phyloP scores from a whole-genome alignment of 2,329 filamentous ascomycete species.

The Knoxdaviesia proteae region DNA sequence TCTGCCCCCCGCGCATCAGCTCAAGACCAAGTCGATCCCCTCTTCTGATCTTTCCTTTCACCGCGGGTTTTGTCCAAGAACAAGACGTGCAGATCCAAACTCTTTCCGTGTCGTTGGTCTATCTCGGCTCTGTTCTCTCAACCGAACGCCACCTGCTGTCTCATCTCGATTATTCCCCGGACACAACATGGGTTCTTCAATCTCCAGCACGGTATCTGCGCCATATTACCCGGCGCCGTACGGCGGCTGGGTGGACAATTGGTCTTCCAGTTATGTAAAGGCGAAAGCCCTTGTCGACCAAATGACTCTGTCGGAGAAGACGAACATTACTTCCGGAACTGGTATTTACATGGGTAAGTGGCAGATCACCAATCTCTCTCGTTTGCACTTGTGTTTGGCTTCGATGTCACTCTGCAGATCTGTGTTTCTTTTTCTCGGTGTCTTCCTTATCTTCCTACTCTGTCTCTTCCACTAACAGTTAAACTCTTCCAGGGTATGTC shows the following conservation, averaged over 20 bases:
- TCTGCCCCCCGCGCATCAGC: too few species aligned
- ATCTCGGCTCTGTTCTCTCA: too few species aligned
- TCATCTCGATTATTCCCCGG: too few species aligned
- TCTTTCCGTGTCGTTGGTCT: too few species aligned
- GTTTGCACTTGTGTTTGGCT: too few species aligned
- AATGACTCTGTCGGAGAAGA: slow-evolving; percentile 67
- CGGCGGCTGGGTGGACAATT: slow-evolving; percentile 49
- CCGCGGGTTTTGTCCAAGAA: too few species aligned
- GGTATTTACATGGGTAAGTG: slow-evolving; percentile 46
- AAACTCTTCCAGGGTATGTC: not conserved
- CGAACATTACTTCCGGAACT: slow-evolving; percentile 52
- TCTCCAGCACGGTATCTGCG: slow-evolving; percentile 15
- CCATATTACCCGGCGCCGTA: slow-evolving; percentile 56
- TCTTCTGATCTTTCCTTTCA: too few species aligned
- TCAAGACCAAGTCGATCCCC: too few species aligned
- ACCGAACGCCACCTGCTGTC: too few species aligned
- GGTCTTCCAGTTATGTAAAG: slow-evolving; percentile 49
- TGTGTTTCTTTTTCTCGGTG: not conserved
- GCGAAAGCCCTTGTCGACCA: slow-evolving; percentile 46
- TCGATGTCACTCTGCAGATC: too few species aligned
- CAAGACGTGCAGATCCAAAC: too few species aligned
- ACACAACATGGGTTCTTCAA: not conserved
- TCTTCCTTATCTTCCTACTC: slow-evolving; percentile 1
- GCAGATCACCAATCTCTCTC: too few species aligned
- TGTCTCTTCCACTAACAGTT: not conserved